Percentiles rank a stretch among this genome's conserved stretches.
Evolutionary conservation across 2,329 filamentous ascomycete genomes (phyloP).

Genomic region (Plectosphaerella sp.): DNA sequence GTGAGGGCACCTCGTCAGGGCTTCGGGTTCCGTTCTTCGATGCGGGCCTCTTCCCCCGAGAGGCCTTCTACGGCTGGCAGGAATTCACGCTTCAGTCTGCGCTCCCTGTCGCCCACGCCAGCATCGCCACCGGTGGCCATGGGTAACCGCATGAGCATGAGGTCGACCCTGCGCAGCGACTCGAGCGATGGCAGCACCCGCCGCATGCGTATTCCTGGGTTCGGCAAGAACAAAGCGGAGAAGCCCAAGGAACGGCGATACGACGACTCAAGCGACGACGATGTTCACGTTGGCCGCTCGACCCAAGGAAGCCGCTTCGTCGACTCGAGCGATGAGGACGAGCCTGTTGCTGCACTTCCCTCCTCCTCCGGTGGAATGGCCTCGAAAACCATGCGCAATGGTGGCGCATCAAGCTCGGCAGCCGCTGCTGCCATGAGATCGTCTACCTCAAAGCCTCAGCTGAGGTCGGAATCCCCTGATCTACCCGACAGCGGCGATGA

Average conservation of each 20-base stretch:
- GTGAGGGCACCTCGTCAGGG: slow-evolving; percentile 41
- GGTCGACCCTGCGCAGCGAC: slow-evolving; percentile 34
- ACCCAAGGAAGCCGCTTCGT: slow-evolving; percentile 57
- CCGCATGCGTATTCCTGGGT: slow-evolving; percentile 36
- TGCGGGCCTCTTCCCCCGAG: slow-evolving; percentile 51
- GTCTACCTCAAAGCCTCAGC: slow-evolving; percentile 34
- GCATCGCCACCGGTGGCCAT: slow-evolving; percentile 34
- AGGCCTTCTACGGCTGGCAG: slow-evolving; percentile 21
- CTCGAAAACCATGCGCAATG: slow-evolving; percentile 23
- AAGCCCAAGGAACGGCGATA: slow-evolving; percentile 49
- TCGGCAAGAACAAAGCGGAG: slow-evolving; percentile 31
- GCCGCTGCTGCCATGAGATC: slow-evolving; percentile 31
- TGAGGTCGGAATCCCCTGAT: slow-evolving; percentile 48
- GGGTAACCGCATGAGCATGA: slow-evolving; percentile 38
- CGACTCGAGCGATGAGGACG: slow-evolving; percentile 65
- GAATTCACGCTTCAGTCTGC: slow-evolving; percentile 56
- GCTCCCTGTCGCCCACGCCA: slow-evolving; percentile 65
- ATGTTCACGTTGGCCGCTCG: slow-evolving; percentile 27
- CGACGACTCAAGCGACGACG: slow-evolving; percentile 60
- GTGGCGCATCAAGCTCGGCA: slow-evolving; percentile 21
- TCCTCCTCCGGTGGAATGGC: slow-evolving; percentile 56
- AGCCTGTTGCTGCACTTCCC: slow-evolving; percentile 65
- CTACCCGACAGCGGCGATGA: slow-evolving; percentile 57
- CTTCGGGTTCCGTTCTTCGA: slow-evolving; percentile 66
- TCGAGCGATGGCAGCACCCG: slow-evolving; percentile 28